phyloP scores from a whole-genome alignment of 805 yeast species.

The Metahyphopichia silvanorum region DNA sequence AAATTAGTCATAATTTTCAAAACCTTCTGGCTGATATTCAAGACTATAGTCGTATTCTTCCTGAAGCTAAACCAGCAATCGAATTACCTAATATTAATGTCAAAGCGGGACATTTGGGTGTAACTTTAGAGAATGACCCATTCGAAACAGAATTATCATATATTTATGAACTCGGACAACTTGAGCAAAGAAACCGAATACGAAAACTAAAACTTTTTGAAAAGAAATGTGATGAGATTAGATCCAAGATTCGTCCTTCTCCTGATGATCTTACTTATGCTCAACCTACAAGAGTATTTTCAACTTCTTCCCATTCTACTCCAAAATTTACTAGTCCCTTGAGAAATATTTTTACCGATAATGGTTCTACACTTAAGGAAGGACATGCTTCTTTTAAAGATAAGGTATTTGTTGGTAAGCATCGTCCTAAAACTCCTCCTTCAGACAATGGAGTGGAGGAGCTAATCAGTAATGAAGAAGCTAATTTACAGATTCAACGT shows the following conservation, averaged over 20 bases:
- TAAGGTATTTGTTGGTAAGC: too few relatives aligned
- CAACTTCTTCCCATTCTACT: neutral
- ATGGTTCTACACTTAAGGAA: neutral
- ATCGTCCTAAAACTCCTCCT: neutral
- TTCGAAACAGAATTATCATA: slow-evolving; percentile 73
- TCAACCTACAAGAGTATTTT: neutral
- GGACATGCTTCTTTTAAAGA: too few relatives aligned
- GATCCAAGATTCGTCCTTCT: neutral
- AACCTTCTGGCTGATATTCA: slow-evolving; percentile 17
- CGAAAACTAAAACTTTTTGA: slow-evolving; percentile 44
- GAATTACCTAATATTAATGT: slow-evolving; percentile 57
- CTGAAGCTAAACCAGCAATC: slow-evolving; percentile 35
- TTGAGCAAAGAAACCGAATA: slow-evolving; percentile 62
- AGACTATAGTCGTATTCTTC: slow-evolving; percentile 31
- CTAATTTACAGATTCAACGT: slow-evolving; percentile 18
- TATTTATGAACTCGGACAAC: slow-evolving; percentile 60
- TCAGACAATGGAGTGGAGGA: neutral
- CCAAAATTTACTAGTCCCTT: slow-evolving; percentile 7
- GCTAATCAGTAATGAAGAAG: slow-evolving; percentile 19
- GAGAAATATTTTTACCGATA: slow-evolving; percentile 3
- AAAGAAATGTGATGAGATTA: slow-evolving; percentile 16
- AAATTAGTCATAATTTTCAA: slow-evolving; percentile 50
- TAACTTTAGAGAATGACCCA: slow-evolving; percentile 83
- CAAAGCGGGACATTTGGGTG: slow-evolving; percentile 51
- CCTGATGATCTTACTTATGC: slow-evolving; percentile 2